These are phyloP conservation scores for Pythium coloratum DNA, from an alignment of 352 stramenopile genomes.

Conservation along the genomic window DNA sequence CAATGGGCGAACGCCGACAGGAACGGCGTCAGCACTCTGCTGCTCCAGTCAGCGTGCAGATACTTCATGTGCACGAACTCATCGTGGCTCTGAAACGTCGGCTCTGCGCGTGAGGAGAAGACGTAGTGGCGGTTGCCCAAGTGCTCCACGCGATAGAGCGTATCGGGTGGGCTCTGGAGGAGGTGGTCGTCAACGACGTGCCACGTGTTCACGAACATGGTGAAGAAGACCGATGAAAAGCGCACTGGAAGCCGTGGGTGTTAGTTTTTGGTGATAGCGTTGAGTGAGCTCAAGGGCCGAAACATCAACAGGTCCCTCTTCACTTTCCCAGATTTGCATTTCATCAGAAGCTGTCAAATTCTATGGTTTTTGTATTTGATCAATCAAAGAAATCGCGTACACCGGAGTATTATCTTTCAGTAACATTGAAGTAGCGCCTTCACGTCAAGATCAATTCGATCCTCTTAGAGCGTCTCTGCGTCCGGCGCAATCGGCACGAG, in stretches of 20 bases:
- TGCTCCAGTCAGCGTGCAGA: neutral
- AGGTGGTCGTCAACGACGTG: neutral
- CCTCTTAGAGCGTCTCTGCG: slow-evolving; percentile 31
- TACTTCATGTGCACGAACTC: neutral
- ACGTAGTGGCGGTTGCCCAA: neutral
- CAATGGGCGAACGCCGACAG: neutral
- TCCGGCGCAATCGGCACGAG: slow-evolving; percentile 48
- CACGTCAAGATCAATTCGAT: too few species aligned
- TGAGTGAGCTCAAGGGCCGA: too few species aligned
- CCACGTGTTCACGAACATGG: slow-evolving; percentile 8
- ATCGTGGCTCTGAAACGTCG: neutral
- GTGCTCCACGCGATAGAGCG: slow-evolving; percentile 10
- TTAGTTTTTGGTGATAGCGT: too few species aligned
- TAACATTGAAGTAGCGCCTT: too few species aligned
- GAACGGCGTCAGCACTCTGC: slow-evolving; percentile 1
- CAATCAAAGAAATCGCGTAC: too few species aligned
- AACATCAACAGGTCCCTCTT: too few species aligned
- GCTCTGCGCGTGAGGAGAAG: neutral
- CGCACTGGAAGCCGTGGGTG: too few species aligned
- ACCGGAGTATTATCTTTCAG: too few species aligned
- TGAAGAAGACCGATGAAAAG: neutral
- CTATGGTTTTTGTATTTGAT: too few species aligned
- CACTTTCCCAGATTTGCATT: too few species aligned
- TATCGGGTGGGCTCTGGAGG: neutral
- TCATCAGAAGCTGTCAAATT: too few species aligned